Percentiles rank a stretch among this genome's conserved stretches.
Conservation (phyloP, 495 filamentous ascomycete genomes). For the Staphylotrichum longicolle region DNA sequence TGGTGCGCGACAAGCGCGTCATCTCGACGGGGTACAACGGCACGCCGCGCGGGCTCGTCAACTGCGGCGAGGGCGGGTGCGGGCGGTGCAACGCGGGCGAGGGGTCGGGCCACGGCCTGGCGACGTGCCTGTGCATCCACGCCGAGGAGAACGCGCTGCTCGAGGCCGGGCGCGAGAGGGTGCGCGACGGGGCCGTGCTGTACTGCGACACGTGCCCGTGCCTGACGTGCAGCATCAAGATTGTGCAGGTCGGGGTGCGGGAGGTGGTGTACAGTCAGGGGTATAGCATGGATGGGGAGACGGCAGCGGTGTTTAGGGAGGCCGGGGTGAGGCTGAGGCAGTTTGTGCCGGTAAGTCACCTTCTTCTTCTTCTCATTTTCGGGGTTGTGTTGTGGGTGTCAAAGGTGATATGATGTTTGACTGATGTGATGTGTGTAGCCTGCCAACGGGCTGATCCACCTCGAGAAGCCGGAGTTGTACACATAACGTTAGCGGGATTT, state of each 20-base stretch:
- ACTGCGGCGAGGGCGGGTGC: slow-evolving; percentile 94
- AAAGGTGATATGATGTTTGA: not conserved
- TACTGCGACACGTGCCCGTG: slow-evolving; percentile 98
- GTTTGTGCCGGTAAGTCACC: slow-evolving; percentile 68
- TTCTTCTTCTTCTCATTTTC: slow-evolving; percentile 1
- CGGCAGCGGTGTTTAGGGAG: slow-evolving; percentile 71
- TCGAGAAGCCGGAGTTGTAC: slow-evolving; percentile 45
- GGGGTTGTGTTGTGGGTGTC: not conserved
- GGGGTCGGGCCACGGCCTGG: slow-evolving; percentile 67
- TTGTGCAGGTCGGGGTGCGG: slow-evolving; percentile 88
- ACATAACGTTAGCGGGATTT: not conserved
- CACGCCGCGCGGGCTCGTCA: slow-evolving; percentile 77
- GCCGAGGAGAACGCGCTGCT: slow-evolving; percentile 96
- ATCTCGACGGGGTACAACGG: slow-evolving; percentile 98
- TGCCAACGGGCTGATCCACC: slow-evolving; percentile 52
- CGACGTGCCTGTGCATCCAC: slow-evolving; percentile 90
- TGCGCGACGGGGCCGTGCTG: slow-evolving; percentile 72
- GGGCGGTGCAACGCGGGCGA: slow-evolving; percentile 73
- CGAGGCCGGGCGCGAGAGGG: slow-evolving; percentile 88
- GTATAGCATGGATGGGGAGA: slow-evolving; percentile 89
- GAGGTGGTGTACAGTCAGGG: slow-evolving; percentile 93
- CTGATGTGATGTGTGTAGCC: slow-evolving; percentile 37
- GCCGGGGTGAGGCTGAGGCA: slow-evolving; percentile 77
- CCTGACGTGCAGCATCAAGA: slow-evolving; percentile 97
- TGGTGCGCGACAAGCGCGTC: slow-evolving; percentile 85